These are phyloP conservation scores for Botrytis deweyae DNA, from an alignment of 2,329 filamentous ascomycete genomes.

Conservation along the genomic window DNA sequence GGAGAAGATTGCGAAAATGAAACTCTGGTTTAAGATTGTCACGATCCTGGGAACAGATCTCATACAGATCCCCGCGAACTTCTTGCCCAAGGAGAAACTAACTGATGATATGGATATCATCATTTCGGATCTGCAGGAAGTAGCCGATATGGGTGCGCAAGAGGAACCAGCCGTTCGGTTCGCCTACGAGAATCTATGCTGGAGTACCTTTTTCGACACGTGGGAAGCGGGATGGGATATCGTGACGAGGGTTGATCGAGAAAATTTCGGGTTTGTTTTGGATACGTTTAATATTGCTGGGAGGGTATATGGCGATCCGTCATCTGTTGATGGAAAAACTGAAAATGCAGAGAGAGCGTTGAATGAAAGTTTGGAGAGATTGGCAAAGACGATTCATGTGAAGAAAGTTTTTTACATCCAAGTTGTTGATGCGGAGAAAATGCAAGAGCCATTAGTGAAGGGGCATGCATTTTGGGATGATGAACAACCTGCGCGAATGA, in stretches of 20 bases:
- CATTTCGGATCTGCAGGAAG: slow-evolving; percentile 58
- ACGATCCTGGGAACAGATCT: slow-evolving; percentile 62
- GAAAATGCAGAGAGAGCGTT: slow-evolving; percentile 56
- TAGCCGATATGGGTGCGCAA: slow-evolving; percentile 65
- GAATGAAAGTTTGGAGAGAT: slow-evolving; percentile 35
- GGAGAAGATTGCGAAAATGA: slow-evolving; percentile 58
- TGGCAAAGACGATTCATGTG: slow-evolving; percentile 49
- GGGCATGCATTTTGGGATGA: slow-evolving; percentile 57
- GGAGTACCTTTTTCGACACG: slow-evolving; percentile 65
- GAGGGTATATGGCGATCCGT: slow-evolving; percentile 67
- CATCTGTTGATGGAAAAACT: slow-evolving; percentile 50
- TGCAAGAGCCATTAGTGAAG: slow-evolving; percentile 55
- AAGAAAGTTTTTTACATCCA: slow-evolving; percentile 73
- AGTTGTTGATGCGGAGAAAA: slow-evolving; percentile 69
- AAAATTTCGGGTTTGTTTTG: slow-evolving; percentile 68
- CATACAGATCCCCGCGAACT: not conserved
- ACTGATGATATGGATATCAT: slow-evolving; percentile 59
- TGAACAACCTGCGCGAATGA: slow-evolving; percentile 65
- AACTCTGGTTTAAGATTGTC: slow-evolving; percentile 65
- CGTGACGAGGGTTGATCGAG: slow-evolving; percentile 59
- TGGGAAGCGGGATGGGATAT: slow-evolving; percentile 74
- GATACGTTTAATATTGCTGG: slow-evolving; percentile 78
- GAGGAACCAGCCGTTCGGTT: slow-evolving; percentile 59
- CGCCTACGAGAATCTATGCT: slow-evolving; percentile 70
- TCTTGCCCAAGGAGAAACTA: not conserved